Evolutionary conservation across 2,329 filamentous ascomycete species (phyloP).

Genomic region (Pleoardoris graminearum): DNA sequence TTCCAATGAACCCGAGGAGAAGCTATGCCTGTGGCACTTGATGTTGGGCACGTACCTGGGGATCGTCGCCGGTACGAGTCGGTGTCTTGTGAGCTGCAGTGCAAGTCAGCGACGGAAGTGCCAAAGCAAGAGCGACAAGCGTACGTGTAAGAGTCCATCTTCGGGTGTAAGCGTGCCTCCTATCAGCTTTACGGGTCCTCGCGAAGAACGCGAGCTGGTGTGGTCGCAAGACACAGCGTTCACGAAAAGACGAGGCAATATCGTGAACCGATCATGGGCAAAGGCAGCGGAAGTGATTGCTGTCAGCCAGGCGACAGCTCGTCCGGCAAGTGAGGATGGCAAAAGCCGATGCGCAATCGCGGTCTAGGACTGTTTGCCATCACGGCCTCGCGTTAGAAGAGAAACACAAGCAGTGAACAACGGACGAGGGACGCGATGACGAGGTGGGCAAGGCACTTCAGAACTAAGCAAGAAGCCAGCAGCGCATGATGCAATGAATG

Average conservation of each 20-base stretch:
- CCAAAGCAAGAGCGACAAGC: conserved; percentile 9
- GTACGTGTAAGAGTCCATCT: conserved; percentile 47
- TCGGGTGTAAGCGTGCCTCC: conserved; percentile 9
- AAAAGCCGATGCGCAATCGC: conserved; percentile 34
- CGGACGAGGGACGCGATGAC: conserved; percentile 32
- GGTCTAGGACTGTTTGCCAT: conserved; percentile 48
- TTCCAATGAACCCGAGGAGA: neutral
- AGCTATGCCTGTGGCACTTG: neutral
- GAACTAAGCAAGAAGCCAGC: conserved; percentile 33
- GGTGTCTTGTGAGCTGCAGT: conserved; percentile 53
- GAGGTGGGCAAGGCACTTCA: conserved; percentile 28
- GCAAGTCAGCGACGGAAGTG: conserved; percentile 23
- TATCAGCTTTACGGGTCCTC: neutral
- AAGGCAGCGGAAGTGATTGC: conserved; percentile 16
- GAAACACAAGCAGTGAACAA: conserved; percentile 40
- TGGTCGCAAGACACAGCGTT: conserved; percentile 12
- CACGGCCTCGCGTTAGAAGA: conserved; percentile 46
- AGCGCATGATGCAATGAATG: conserved; percentile 37
- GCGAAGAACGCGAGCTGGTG: neutral
- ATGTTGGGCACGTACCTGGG: conserved; percentile 60
- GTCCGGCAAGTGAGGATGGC: conserved; percentile 29
- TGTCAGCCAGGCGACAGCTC: conserved; percentile 24
- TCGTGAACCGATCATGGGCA: conserved; percentile 25
- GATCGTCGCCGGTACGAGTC: conserved; percentile 63
- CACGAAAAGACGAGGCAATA: conserved; percentile 15